Evolutionary conservation across 208 protist species (phyloP), one percentile per base, ranked within the genome.

Genomic region (Spongospora subterranea): DNA sequence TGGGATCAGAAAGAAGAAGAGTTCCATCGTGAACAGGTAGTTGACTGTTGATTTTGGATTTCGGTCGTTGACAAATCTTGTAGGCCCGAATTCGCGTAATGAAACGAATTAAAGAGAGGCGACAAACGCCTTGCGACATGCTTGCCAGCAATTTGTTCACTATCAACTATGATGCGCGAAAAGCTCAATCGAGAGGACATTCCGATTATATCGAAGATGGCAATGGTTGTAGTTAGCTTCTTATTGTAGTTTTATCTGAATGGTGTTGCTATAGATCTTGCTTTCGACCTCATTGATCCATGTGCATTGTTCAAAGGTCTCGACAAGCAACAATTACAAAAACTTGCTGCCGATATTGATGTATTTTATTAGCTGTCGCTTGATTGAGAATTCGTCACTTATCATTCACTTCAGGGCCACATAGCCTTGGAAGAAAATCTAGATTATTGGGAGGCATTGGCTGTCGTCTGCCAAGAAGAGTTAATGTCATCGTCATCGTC

Each of bases 1-100:
- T 92, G 88, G 24, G 90, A 93, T 88, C 66, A 92, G 45, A 24
- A 92, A 6, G 93, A 93, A 60, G 90, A 94, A 64, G 92, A 94
- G 54, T 94, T 94, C 54, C 92, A 93, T 38, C 46, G 88, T 24
- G 0, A 89, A 41, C 90, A 93, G 50, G 77, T 77, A 0, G 0
- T 24, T 24, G 6, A 1, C 6, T 82, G 6, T 6, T 35, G 71
- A 43, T 6, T 43, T 17, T 82, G 35, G n/a, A 82, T 39, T 82
- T 13, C n/a, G 17, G 35, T 40, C 40, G 71, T 35, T 45, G 13
- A 35, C 71, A 82, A 20, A 40, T 20, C 35, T 40, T 43, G 6
- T n/a, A 82, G 71, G 13, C 6, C 17, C 71, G 71, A 6, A 82
- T 64, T 45, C 66, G 92, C 45, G 65, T 91, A 11, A 38, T 0